A percentile compares a stretch with the other conserved stretches of the same genome.
Conservation (phyloP, 352 stramenopile genomes). For the Phytopythium kandeliae region DNA sequence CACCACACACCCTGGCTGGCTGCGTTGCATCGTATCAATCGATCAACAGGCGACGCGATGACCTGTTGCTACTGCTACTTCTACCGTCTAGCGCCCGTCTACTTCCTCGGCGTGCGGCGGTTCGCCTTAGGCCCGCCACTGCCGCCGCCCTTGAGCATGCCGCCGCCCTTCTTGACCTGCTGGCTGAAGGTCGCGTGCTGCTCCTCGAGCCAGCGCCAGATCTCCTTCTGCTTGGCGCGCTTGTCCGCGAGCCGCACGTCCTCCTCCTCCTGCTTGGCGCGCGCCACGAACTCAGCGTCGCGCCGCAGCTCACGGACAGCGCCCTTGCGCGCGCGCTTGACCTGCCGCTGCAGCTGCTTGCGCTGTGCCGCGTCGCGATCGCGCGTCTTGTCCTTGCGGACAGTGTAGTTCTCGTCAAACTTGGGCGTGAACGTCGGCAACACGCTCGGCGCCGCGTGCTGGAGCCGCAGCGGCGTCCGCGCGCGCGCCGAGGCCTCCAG, state of each 20-base stretch:
- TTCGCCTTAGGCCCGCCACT: conserved; percentile 16
- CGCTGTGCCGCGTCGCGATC: conserved; percentile 78
- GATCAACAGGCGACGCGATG: no score
- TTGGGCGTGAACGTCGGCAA: conserved; percentile 84
- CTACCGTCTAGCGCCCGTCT: no score
- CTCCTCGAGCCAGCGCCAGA: conserved; percentile 94
- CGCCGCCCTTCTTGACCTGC: conserved; percentile 93
- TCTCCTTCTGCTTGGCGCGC: conserved; percentile 92
- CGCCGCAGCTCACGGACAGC: conserved; percentile 92
- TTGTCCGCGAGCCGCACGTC: conserved; percentile 61
- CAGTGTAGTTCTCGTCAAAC: conserved; percentile 90
- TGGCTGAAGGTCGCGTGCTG: conserved; percentile 98
- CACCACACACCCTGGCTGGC: no score
- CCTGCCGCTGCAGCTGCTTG: conserved; percentile 92
- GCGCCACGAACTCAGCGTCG: conserved; percentile 93
- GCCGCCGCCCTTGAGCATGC: conserved; percentile 94
- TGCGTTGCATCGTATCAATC: no score
- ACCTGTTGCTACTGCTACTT: no score
- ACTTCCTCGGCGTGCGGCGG: conserved; percentile 8
- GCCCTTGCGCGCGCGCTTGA: conserved; percentile 96
- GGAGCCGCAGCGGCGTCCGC: conserved; percentile 62
- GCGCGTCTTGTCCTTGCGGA: conserved; percentile 87
- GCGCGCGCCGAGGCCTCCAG: conserved; percentile 40
- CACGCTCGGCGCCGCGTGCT: conserved; percentile 62
- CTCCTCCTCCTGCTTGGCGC: conserved; percentile 90